These are phyloP conservation scores for Curvularia eragrostidis DNA, from an alignment of 2,329 filamentous ascomycete species.

Conservation along the genomic window DNA sequence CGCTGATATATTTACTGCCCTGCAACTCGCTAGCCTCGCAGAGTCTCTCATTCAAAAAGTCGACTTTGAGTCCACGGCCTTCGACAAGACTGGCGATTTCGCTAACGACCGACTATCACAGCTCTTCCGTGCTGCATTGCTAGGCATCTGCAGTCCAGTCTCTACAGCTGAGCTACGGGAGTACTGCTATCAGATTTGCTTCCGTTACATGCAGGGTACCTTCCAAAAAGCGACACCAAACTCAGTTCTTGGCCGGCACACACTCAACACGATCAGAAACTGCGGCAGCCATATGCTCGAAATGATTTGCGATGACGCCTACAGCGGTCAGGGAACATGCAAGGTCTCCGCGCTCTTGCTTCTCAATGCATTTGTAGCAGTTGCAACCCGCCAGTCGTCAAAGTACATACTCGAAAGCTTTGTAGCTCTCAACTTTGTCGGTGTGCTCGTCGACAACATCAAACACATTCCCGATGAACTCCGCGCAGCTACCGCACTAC, in stretches of 20 bases:
- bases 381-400: constrained; percentile 75
- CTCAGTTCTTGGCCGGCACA: constrained; percentile 54
- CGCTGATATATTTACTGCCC: constrained; percentile 71
- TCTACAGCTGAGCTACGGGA: constrained; percentile 76
- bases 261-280: constrained; percentile 73
- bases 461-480: constrained; percentile 75
- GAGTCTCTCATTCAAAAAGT: constrained; percentile 75
- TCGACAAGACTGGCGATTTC: constrained; percentile 66
- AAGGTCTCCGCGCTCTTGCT: constrained; percentile 86
- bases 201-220: constrained; percentile 80
- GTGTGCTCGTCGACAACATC: constrained; percentile 87
- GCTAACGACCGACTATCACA: constrained; percentile 90
- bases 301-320: constrained; percentile 90
- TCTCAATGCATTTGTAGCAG: constrained; percentile 76
- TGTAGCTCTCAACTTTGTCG: constrained; percentile 86
- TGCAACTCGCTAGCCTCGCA: constrained; percentile 78
- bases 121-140: constrained; percentile 85
- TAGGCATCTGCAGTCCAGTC: constrained; percentile 76
- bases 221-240: constrained; percentile 53
- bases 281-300: constrained; percentile 84
- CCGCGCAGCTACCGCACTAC: constrained; percentile 49
- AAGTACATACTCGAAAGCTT: constrained; percentile 79
- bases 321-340: constrained; percentile 79
- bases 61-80: constrained; percentile 61
- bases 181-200: constrained; percentile 90